Evolutionary conservation across 768 basidiomycete genomes (phyloP).

Genomic region (Symmetrospora coprosmae): DNA sequence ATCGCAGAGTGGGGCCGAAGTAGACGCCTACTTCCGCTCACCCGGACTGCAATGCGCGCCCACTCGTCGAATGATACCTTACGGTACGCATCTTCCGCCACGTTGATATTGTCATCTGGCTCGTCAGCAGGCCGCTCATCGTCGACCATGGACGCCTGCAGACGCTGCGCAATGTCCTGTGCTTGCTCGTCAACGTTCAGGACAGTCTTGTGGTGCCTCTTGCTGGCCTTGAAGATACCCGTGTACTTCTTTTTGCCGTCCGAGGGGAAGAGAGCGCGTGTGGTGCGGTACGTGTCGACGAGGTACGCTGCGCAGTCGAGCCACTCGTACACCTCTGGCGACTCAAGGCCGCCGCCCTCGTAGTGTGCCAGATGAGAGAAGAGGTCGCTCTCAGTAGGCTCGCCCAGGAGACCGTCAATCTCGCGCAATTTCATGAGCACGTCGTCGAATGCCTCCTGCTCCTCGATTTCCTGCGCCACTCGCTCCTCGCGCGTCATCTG

Average conservation of each 20-base stretch:
- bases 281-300: conserved; percentile 77
- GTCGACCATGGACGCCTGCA: conserved; percentile 42
- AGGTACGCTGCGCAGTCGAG: conserved; percentile 68
- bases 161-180: conserved; percentile 36
- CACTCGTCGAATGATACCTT: conserved; percentile 71
- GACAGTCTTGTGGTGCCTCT: conserved; percentile 20
- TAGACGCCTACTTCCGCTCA: too few species aligned
- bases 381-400: conserved; percentile 41
- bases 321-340: conserved; percentile 56
- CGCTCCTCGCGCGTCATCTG: conserved; percentile 25
- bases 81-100: conserved; percentile 55
- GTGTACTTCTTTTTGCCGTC: conserved; percentile 40
- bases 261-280: conserved; percentile 64
- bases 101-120: conserved; percentile 42
- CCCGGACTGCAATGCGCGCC: conserved; percentile 73
- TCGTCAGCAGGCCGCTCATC: conserved; percentile 32
- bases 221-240: conserved; percentile 18
- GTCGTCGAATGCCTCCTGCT: conserved; percentile 51
- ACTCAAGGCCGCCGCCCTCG: conserved; percentile 40
- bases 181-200: conserved; percentile 35
- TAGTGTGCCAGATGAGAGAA: too few species aligned
- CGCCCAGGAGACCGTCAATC: conserved; percentile 39
- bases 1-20: too few species aligned
- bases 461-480: conserved; percentile 48
- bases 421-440: conserved; percentile 44